Evolutionary conservation across 2,329 filamentous ascomycete species (phyloP).

Genomic region (Penicillium brevicompactum): DNA sequence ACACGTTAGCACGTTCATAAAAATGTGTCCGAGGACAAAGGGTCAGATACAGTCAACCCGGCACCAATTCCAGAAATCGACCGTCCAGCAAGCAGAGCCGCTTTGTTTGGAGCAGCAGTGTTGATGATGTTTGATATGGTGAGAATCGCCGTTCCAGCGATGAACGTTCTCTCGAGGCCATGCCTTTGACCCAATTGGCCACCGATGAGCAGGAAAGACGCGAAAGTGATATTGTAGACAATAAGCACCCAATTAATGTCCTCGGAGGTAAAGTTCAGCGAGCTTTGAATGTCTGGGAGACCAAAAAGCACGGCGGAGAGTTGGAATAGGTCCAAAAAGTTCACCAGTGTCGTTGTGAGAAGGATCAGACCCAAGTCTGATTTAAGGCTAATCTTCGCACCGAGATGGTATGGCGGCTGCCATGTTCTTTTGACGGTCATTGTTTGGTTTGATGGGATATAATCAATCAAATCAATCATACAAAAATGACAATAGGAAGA

Average conservation of each 20-base stretch:
- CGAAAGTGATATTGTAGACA: background rate
- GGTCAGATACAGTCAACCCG: background rate
- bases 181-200: background rate
- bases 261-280: background rate
- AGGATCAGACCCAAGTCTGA: background rate
- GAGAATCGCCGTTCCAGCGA: background rate
- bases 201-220: background rate
- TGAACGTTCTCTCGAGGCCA: background rate
- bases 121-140: background rate
- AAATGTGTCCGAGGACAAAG: background rate
- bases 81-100: background rate
- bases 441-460: no score
- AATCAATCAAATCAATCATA: no score
- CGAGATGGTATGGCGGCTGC: background rate
- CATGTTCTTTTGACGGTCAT: background rate
- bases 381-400: background rate
- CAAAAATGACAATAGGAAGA: no score
- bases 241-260: background rate
- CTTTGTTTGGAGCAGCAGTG: background rate
- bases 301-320: background rate
- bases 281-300: background rate
- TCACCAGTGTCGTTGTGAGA: background rate
- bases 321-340: background rate
- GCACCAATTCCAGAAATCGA: background rate
- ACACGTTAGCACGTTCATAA: no score